These are phyloP conservation scores for Oryza rufipogon DNA, from an alignment of 176 grass and related monocot genomes.

Conservation along the genomic window DNA sequence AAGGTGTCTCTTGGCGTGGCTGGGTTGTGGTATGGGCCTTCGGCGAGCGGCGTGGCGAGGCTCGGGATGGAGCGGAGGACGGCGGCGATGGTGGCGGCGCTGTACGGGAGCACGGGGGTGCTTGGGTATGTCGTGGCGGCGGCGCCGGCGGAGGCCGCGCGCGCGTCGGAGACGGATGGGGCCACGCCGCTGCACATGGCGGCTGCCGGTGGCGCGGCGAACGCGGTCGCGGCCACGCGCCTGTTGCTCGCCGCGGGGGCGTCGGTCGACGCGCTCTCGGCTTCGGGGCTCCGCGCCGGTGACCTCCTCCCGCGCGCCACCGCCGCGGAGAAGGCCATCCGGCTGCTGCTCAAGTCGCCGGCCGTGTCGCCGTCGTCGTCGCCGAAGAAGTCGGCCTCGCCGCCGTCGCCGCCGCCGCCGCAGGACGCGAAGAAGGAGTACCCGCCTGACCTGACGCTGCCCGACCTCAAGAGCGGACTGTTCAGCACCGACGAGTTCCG, in stretches of 20 bases:
- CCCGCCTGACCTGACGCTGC: constrained; percentile 82
- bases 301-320: constrained; percentile 62
- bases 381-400: constrained; percentile 52
- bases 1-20: constrained; percentile 17
- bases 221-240: constrained; percentile 43
- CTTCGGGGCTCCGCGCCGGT: constrained; percentile 48
- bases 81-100: constrained; percentile 81
- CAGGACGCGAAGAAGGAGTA: constrained; percentile 78
- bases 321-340: constrained; percentile 38
- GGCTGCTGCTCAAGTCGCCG: constrained; percentile 45
- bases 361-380: constrained; percentile 37
- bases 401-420: not conserved
- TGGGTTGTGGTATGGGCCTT: constrained; percentile 65
- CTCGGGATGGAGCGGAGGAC: constrained; percentile 62
- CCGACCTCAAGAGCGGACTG: constrained; percentile 90
- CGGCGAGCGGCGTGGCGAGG: constrained; percentile 9
- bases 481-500: constrained; percentile 95
- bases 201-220: constrained; percentile 47
- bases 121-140: constrained; percentile 50
- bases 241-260: constrained; percentile 69
- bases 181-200: constrained; percentile 77
- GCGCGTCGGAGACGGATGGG: constrained; percentile 62
- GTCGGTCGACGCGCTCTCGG: constrained; percentile 50
- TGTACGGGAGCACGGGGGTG: constrained; percentile 70
- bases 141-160: constrained; percentile 45